Evolutionary conservation across 345 rosid genomes (phyloP).

Genomic region (Populus davidiana): DNA sequence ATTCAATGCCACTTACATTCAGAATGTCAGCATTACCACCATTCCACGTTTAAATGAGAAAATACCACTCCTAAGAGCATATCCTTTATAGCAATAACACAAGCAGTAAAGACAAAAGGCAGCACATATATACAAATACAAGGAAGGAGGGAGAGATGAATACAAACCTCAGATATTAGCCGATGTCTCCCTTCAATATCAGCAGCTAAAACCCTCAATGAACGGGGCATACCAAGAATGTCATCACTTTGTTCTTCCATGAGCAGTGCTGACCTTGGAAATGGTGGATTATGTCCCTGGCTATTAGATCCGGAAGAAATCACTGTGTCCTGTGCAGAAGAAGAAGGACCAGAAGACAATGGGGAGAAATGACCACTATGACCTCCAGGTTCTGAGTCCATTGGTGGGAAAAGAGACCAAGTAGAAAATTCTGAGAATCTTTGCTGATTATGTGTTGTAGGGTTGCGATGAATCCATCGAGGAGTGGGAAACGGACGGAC

Average conservation of each 20-base stretch:
- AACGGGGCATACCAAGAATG: slow-evolving; percentile 52
- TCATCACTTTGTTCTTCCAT: slow-evolving; percentile 55
- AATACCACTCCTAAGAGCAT: slow-evolving; percentile 6
- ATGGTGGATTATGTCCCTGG: slow-evolving; percentile 49
- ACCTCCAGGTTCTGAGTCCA: slow-evolving; percentile 53
- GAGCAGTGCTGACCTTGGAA: slow-evolving; percentile 46
- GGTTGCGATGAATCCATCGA: slow-evolving; percentile 48
- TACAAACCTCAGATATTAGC: slow-evolving; percentile 65
- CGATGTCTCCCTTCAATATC: slow-evolving; percentile 69
- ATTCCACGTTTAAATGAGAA: background rate
- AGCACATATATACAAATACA: background rate
- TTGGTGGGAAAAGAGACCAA: slow-evolving; percentile 67
- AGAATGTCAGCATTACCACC: background rate
- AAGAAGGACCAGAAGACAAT: slow-evolving; percentile 52
- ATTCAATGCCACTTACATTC: background rate
- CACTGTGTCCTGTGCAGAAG: slow-evolving; percentile 48
- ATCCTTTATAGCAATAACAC: background rate
- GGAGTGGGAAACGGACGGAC: slow-evolving; percentile 44
- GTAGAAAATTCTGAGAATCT: slow-evolving; percentile 56
- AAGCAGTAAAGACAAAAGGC: slow-evolving; percentile 5
- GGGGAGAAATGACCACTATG: slow-evolving; percentile 51
- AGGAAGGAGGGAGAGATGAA: slow-evolving; percentile 1
- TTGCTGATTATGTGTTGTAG: slow-evolving; percentile 39
- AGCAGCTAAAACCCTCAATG: slow-evolving; percentile 60
- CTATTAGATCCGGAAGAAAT: slow-evolving; percentile 44